These are phyloP conservation scores for Mychonastes homosphaera DNA, from an alignment of 139 green algal genomes.

Conservation along the genomic window DNA sequence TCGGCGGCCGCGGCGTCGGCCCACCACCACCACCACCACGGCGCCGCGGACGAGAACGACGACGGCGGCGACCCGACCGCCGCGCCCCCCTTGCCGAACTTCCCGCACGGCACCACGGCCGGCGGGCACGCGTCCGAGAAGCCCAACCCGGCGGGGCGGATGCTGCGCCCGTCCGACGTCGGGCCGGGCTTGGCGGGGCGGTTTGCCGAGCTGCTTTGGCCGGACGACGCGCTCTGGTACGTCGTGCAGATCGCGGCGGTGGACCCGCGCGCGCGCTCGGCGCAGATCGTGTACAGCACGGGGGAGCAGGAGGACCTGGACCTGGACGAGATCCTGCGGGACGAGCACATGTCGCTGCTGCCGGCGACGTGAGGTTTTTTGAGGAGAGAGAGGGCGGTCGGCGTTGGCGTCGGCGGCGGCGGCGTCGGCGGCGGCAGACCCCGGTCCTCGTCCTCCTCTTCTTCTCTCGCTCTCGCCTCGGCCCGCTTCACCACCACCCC, in stretches of 20 bases:
- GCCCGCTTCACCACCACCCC: too few relatives aligned
- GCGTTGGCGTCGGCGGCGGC: too few relatives aligned
- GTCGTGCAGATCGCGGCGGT: constrained; percentile 63
- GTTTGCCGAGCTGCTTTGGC: constrained; percentile 79
- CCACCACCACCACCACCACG: not conserved
- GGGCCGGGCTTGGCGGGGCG: constrained; percentile 43
- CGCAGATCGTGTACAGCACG: constrained; percentile 68
- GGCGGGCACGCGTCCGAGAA: constrained; percentile 4
- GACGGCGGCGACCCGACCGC: not conserved
- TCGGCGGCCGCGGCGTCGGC: constrained; percentile 3
- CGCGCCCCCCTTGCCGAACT: not conserved
- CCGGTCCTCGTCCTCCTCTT: too few relatives aligned
- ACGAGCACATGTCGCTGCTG: constrained; percentile 71
- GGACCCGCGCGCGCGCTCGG: constrained; percentile 47
- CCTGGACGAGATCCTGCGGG: constrained; percentile 65
- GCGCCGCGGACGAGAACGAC: not conserved
- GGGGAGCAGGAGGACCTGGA: constrained; percentile 73
- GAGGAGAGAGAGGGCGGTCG: too few relatives aligned
- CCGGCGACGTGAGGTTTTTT: too few relatives aligned
- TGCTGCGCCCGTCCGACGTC: constrained; percentile 33
- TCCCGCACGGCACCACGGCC: not conserved
- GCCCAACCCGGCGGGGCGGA: constrained; percentile 3
- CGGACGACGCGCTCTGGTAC: constrained; percentile 81
- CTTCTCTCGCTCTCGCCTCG: too few relatives aligned
- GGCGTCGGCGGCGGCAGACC: too few relatives aligned